Percentiles rank a stretch among this genome's conserved stretches.
Conservation (phyloP, 306 rosid genomes). For the Prunus campanulata region DNA sequence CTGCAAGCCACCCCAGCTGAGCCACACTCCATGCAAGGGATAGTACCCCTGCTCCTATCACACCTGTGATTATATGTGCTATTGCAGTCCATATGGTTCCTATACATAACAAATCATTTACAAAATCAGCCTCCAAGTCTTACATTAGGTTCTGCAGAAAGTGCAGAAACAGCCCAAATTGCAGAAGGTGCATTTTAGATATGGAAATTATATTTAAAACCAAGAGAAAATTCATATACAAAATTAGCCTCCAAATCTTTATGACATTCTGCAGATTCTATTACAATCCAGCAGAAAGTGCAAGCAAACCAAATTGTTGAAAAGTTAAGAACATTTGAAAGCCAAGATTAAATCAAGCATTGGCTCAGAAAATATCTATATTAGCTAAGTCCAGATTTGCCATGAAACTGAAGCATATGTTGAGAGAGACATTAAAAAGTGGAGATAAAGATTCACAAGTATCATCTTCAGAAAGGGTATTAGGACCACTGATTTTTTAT, state of each 20-base stretch:
- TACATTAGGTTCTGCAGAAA: neutral
- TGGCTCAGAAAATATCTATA: too few relatives aligned
- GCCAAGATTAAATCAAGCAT: too few relatives aligned
- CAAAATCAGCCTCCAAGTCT: neutral
- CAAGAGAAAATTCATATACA: neutral
- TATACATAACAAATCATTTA: neutral
- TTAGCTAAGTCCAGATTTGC: neutral
- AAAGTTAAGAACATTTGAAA: too few relatives aligned
- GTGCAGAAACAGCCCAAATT: neutral
- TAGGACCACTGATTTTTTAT: neutral
- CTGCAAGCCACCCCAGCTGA: conserved; percentile 78
- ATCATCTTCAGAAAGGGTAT: neutral
- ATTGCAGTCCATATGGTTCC: conserved; percentile 41
- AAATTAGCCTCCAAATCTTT: too few relatives aligned
- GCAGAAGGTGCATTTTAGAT: neutral
- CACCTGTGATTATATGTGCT: conserved; percentile 72
- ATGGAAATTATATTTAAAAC: neutral
- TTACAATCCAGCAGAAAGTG: too few relatives aligned
- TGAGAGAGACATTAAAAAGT: neutral
- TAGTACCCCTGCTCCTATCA: conserved; percentile 81
- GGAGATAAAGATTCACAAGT: neutral
- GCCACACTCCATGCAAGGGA: conserved; percentile 79
- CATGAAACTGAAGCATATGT: neutral
- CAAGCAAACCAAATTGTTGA: too few relatives aligned
- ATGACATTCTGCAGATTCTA: too few relatives aligned